Conservation (phyloP, 2,329 filamentous ascomycete species). For the Arthrobotrys musiformis region DNA sequence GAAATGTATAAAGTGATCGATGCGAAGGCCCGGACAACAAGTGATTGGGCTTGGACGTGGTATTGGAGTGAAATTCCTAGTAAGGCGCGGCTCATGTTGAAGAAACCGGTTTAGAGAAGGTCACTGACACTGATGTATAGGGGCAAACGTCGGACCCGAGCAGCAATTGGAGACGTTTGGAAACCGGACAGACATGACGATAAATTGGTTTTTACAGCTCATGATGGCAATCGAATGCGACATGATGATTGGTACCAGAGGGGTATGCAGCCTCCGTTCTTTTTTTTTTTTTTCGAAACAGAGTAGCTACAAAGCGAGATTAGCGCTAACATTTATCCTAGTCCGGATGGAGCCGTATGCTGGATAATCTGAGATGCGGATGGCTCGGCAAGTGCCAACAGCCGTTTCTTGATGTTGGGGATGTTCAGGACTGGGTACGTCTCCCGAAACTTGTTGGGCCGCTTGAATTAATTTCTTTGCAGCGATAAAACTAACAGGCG, state of each 20-base stretch:
- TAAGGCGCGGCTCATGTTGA: constrained; percentile 20
- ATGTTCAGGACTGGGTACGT: constrained; percentile 57
- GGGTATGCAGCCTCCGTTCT: constrained; percentile 40
- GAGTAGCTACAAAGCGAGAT: too few relatives aligned
- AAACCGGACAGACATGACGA: constrained; percentile 59
- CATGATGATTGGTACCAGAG: constrained; percentile 57
- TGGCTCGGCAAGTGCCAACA: constrained; percentile 58
- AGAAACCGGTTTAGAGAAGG: neutral
- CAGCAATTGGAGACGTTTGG: constrained; percentile 57
- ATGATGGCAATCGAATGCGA: constrained; percentile 59
- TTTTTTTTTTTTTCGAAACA: neutral
- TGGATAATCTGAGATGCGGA: constrained; percentile 58
- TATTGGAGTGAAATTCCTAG: constrained; percentile 58
- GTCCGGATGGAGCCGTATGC: constrained; percentile 59
- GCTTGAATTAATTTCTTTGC: neutral
- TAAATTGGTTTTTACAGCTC: constrained; percentile 59
- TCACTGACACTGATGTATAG: constrained; percentile 32
- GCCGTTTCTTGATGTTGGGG: constrained; percentile 58
- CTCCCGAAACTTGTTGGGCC: neutral
- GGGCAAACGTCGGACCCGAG: constrained; percentile 56
- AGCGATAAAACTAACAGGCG: neutral
- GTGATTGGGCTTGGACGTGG: constrained; percentile 56
- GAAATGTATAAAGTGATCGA: constrained; percentile 44
- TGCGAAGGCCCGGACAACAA: constrained; percentile 40
- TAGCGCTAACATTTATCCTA: constrained; percentile 6